Evolutionary conservation across 2,329 filamentous ascomycete species (phyloP).

Genomic region (Cercospora zeae-maydis): DNA sequence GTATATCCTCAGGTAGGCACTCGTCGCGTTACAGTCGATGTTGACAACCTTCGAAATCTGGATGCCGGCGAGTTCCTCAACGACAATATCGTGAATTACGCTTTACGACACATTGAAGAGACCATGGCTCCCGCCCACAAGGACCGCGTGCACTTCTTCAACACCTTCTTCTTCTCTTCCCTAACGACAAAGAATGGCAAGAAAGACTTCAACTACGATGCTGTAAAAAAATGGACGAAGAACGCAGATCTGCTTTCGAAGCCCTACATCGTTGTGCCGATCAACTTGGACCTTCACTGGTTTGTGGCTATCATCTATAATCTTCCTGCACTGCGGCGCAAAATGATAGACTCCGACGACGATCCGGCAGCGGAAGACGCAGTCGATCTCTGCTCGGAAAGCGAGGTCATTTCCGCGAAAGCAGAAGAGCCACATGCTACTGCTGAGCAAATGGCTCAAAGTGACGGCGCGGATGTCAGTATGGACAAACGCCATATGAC

Average conservation of each 20-base stretch:
- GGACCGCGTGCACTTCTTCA: slow-evolving; percentile 76
- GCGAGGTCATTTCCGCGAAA: background rate
- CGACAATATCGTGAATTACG: slow-evolving; percentile 88
- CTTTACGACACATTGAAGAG: slow-evolving; percentile 55
- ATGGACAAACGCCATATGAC: background rate
- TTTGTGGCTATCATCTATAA: slow-evolving; percentile 96
- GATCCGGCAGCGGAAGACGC: background rate
- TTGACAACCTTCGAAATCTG: slow-evolving; percentile 69
- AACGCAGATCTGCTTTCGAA: slow-evolving; percentile 74
- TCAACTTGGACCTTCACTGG: slow-evolving; percentile 85
- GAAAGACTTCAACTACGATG: slow-evolving; percentile 71
- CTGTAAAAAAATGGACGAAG: slow-evolving; percentile 82
- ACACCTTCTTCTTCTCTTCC: slow-evolving; percentile 84
- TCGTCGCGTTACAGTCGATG: slow-evolving; percentile 63
- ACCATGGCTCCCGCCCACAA: slow-evolving; percentile 38
- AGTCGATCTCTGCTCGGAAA: background rate
- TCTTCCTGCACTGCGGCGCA: slow-evolving; percentile 51
- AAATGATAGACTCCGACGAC: slow-evolving; percentile 13
- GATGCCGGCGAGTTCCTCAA: slow-evolving; percentile 86
- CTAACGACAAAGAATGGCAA: slow-evolving; percentile 57
- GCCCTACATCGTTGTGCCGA: slow-evolving; percentile 86
- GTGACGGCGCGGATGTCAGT: background rate
- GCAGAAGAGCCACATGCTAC: background rate
- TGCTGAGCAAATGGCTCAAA: background rate
- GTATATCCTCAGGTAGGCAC: slow-evolving; percentile 57